Base-by-base conservation (phyloP, 257 asterid genomes). In the Nicotiana undulata region DNA sequence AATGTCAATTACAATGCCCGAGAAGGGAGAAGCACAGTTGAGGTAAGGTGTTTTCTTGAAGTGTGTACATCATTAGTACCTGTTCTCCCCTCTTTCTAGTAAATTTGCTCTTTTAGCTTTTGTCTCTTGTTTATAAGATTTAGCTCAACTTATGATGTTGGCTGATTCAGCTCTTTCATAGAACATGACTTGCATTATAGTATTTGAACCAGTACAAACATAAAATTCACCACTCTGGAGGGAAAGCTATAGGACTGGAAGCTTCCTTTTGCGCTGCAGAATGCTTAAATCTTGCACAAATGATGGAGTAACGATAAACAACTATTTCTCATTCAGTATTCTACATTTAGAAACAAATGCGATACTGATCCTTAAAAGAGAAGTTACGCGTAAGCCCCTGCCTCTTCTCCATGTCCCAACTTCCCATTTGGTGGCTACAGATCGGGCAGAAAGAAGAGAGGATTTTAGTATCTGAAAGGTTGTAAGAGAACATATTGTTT, bases 1-100 rank as follows among this genome's bases (percentile, higher is more conserved):
- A 93, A 88, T 80, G 85, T 96, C 80, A 85, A 84, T 85, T 88
- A 90, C 86, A 87, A 94, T 83, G 92, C 93, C 81, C 95, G 97
- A 83, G 97, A 92, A 87, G 93, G 93, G 84, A 91, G 84, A 86
- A 92, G 98, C 88, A 92, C 92, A 1, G 92, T 81, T 24, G 97
- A 93, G 97, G 98, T 92, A 85, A 76, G 78, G 7, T 66, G 63
- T 63, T 79, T 32, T 55, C 37, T 70, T 59, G 55, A 68, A 2
- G 56, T 40, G 40, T 66, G 67, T 15, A 40, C 34, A 44, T 44
- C 55, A 37, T 26, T 78, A 22, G 24, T 61, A 31, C 51, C 31
- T 76, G 56, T 49, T 61, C 24, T 18, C 77, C 18, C 16, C 56
- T 68, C 76, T 68, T 40, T 70, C 77, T 44, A 11, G 58, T 70